Base-by-base conservation (phyloP, 139 green algal genomes). In the Closterium sp. region DNA sequence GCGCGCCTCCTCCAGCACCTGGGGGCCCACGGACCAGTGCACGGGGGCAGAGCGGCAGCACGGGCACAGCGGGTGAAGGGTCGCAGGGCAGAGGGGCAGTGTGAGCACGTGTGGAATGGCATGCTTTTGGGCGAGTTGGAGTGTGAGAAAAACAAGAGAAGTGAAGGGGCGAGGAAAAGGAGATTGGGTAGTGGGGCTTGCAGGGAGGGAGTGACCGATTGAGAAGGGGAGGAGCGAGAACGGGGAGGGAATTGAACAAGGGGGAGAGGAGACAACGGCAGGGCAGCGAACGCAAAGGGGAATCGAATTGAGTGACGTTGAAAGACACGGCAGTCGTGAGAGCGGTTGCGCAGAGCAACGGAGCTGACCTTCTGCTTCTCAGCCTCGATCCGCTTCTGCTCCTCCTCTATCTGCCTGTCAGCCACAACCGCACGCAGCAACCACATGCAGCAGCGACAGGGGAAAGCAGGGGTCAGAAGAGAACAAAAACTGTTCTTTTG, bases 1-100 rank as follows among this genome's bases (percentile, higher is more conserved):
- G 31, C 91, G 76, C 25, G 90, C 90, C 21, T 93, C 90, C 33
- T 93, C 90, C 33, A 36, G 9, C 31, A 89, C 23, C 90, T 93
- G 90, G 16, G 4, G 36, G 36, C 4, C 36, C 36, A 55, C 36
- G 36, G 36, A 55, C 36, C 4, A 6, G 36, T 6, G 36, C 36
- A 55, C n/a, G n/a, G 36, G 36, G 36, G 36, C 36, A 10, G 3
- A 12, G 38, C 3, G 55, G 55, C 55, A 19, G 55, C n/a, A 2
- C 16, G 25, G 55, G 55, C 55, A 76, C 16, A 76, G 55, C 16
- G 4, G 55, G 16, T 28, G 55, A 76, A 76, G 55, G 6, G 36
- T 55, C 5, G 36, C 5, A 12, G 36, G 36, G 36, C 4, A 55
- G 36, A 28, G 10, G 12, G 7, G 16, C 55, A 76, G 55, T 5